These are phyloP conservation scores for Aspergillus sp. DNA, from an alignment of 2,329 filamentous ascomycete genomes.

Conservation along the genomic window DNA sequence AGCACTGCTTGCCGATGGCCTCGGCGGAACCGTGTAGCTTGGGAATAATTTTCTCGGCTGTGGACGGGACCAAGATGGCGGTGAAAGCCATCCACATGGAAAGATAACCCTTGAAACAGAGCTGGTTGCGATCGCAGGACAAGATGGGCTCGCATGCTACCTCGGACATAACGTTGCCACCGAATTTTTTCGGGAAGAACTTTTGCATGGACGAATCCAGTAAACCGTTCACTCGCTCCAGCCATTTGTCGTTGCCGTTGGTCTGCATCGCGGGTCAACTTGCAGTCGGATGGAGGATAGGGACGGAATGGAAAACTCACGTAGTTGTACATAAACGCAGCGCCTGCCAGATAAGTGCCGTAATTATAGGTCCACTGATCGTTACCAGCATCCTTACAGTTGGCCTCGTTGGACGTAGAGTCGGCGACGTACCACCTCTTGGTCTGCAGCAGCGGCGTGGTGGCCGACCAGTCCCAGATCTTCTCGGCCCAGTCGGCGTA, in stretches of 20 bases:
- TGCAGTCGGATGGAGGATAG: slow-evolving; percentile 19
- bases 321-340: slow-evolving; percentile 53
- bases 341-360: slow-evolving; percentile 53
- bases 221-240: slow-evolving; percentile 54
- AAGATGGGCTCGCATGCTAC: slow-evolving; percentile 59
- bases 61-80: slow-evolving; percentile 62
- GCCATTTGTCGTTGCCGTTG: slow-evolving; percentile 50
- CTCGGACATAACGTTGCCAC: slow-evolving; percentile 62
- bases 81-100: slow-evolving; percentile 63
- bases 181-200: slow-evolving; percentile 50
- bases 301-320: slow-evolving; percentile 22
- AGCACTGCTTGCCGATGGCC: slow-evolving; percentile 62
- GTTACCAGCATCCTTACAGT: slow-evolving; percentile 51
- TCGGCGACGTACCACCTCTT: slow-evolving; percentile 9
- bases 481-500: slow-evolving; percentile 71
- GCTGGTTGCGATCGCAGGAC: slow-evolving; percentile 68
- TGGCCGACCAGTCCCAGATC: slow-evolving; percentile 43
- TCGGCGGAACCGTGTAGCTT: slow-evolving; percentile 57
- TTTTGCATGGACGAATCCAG: slow-evolving; percentile 44
- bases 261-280: slow-evolving; percentile 24
- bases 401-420: slow-evolving; percentile 20
- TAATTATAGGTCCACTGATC: slow-evolving; percentile 57
- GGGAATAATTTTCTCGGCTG: slow-evolving; percentile 54
- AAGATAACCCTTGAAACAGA: slow-evolving; percentile 68
- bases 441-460: slow-evolving; percentile 47